Conservation (phyloP, 257 asterid genomes). For the Echites panduratus region DNA sequence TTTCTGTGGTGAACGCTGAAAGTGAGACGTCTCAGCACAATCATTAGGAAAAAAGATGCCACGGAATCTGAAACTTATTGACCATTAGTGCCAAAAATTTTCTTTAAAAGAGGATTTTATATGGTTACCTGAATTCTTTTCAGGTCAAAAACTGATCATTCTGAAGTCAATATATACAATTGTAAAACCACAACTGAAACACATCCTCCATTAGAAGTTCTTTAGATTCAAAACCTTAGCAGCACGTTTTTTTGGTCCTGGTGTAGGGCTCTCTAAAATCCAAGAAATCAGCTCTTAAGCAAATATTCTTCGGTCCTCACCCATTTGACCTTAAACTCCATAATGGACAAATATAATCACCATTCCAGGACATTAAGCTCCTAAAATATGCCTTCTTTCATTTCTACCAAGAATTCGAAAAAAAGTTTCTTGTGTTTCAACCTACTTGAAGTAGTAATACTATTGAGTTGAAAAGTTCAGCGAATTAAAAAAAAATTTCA, state of each 20-base stretch:
- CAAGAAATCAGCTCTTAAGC: background rate
- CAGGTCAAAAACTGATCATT: background rate
- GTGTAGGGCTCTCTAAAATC: background rate
- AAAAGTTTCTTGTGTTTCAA: too few relatives aligned
- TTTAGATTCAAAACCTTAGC: background rate
- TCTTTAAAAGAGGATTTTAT: background rate
- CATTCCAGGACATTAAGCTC: conserved; percentile 5
- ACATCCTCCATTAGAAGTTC: background rate
- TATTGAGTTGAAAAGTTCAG: background rate
- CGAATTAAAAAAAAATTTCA: background rate
- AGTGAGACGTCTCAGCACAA: background rate
- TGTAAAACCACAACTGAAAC: background rate
- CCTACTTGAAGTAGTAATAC: background rate
- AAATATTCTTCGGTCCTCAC: background rate
- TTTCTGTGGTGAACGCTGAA: background rate
- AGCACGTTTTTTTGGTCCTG: background rate
- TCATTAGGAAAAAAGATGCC: background rate
- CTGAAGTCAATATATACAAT: background rate
- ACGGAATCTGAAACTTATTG: background rate
- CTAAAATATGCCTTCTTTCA: background rate
- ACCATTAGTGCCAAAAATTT: background rate
- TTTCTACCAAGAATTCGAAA: background rate
- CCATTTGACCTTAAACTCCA: background rate
- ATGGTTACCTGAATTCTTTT: background rate
- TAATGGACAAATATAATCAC: background rate